Evolutionary conservation across 352 stramenopile genomes (phyloP), one percentile per base, ranked within the genome.

Genomic region (Pythium folliculosum): DNA sequence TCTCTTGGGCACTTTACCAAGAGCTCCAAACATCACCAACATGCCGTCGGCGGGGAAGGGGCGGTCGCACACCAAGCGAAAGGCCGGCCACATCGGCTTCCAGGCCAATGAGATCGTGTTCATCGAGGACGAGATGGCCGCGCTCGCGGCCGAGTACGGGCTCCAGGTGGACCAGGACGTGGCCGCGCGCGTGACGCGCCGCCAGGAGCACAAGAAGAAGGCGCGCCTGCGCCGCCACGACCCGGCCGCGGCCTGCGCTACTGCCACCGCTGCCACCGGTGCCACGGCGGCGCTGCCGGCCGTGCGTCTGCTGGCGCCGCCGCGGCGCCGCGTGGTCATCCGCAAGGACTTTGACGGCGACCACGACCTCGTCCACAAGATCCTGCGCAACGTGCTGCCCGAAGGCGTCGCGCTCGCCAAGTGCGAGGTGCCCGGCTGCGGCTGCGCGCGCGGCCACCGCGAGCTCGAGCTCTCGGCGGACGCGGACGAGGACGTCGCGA

Each of bases 121-220:
- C 74, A 94, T 94, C 47, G 86, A 94, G 60, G 86, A 94, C 50
- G 86, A 94, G 63, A 94, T 94, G 80, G 84, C 81, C 1, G 84
- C 86, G 49, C 75, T 92, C 21, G 86, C 86, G 16, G 77, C 77
- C 55, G 86, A 94, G 75, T 94, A 92, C 67, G 86, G 86, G 5
- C 82, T 94, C 30, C 59, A 83, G 19, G 72, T 94, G 58, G 84
- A 94, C 60, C 58, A 76, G 13, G 84, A 91, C 45, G 82, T 94
- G 30, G 84, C 82, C 5, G 68, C 69, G 38, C 79, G 80, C 67
- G 85, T 94, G 60, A 65, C 70, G 63, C 55, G 83, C 58, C 82
- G 86, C 58, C 65, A 78, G 43, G 55, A 77, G 47, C 67, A 75
- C 60, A 84, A 89, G 64, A 77, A 84, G 62, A 77, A 84, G 60